Percentiles rank a stretch among this genome's conserved stretches.
These are phyloP conservation scores for Petrea volubilis DNA, from an alignment of 257 asterid species.

Conservation along the genomic window DNA sequence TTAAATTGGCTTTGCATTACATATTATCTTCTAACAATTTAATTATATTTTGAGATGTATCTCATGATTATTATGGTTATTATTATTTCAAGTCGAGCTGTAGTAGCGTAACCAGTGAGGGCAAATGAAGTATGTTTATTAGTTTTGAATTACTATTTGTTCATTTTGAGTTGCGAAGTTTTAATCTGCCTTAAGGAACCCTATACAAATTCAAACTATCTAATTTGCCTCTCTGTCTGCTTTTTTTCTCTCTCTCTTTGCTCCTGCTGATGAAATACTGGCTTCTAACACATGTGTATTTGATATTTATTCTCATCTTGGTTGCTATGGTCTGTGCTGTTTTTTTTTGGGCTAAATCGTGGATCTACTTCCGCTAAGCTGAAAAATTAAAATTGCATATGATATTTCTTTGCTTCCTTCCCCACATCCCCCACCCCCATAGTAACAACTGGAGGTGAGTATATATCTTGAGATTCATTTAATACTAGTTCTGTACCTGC, in stretches of 20 bases:
- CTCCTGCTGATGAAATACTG: neutral
- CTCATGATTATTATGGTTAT: neutral
- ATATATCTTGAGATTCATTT: neutral
- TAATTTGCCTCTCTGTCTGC: neutral
- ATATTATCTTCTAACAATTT: neutral
- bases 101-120: neutral
- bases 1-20: slow-evolving; percentile 2
- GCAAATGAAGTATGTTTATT: neutral
- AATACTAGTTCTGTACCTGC: slow-evolving; percentile 2
- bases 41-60: slow-evolving; percentile 1
- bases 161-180: neutral
- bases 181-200: neutral
- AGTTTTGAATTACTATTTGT: neutral
- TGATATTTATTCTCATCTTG: neutral
- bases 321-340: neutral
- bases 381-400: too few relatives aligned
- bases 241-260: too few relatives aligned
- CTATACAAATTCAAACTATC: neutral
- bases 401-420: neutral
- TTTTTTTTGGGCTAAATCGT: neutral
- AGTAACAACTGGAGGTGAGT: neutral
- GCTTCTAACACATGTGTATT: neutral
- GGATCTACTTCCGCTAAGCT: slow-evolving; percentile 1
- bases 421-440: neutral
- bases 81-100: neutral